Evolutionary conservation across 2,329 filamentous ascomycete genomes (phyloP).

Genomic region (Fusarium miscanthi): DNA sequence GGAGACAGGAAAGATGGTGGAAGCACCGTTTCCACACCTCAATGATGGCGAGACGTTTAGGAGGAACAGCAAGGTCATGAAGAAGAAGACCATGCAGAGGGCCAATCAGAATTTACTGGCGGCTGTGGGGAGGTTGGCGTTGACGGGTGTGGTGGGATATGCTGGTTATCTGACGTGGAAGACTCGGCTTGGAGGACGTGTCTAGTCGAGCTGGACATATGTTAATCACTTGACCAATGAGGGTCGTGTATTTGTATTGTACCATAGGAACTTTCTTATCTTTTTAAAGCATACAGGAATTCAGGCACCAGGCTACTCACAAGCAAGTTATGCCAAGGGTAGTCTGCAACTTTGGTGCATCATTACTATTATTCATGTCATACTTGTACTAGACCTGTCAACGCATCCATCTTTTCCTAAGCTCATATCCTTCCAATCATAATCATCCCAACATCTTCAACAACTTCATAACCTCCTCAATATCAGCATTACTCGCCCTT

Average conservation of each 20-base stretch:
- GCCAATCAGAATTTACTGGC: slow-evolving; percentile 44
- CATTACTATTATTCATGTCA: background rate
- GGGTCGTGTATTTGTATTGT: background rate
- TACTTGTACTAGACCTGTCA: background rate
- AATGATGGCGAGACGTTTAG: slow-evolving; percentile 48
- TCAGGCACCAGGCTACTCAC: too few species aligned
- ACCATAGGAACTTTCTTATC: background rate
- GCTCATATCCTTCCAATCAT: background rate
- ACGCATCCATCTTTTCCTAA: background rate
- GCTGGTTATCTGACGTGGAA: slow-evolving; percentile 47
- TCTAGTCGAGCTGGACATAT: slow-evolving; percentile 14
- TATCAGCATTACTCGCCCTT: background rate
- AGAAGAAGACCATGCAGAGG: slow-evolving; percentile 26
- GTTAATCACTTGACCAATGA: background rate
- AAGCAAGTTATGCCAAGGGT: background rate
- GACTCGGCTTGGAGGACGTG: slow-evolving; percentile 44
- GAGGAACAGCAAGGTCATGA: slow-evolving; percentile 11
- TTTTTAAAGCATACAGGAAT: too few species aligned
- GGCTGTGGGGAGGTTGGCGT: slow-evolving; percentile 39
- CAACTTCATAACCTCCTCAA: background rate
- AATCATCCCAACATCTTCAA: background rate
- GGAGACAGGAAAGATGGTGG: slow-evolving; percentile 46
- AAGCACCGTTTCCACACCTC: slow-evolving; percentile 49
- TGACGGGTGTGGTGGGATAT: slow-evolving; percentile 44
- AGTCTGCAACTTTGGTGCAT: background rate